Evolutionary conservation across 2,329 filamentous ascomycete genomes (phyloP), one percentile per base, ranked within the genome.

Genomic region (Beauveria caledonica): DNA sequence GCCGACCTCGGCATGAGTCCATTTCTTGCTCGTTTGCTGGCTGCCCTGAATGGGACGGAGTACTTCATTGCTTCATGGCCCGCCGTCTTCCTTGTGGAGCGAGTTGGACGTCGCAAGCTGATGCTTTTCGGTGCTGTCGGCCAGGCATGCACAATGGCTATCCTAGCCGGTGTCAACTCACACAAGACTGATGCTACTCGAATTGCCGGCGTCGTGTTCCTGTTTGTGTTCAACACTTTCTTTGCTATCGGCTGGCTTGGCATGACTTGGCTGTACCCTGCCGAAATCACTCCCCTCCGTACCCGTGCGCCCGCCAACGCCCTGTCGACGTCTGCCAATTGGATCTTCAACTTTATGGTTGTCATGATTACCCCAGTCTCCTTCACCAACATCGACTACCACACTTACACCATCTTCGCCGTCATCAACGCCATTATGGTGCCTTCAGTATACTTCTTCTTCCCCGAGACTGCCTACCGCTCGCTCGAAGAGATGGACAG

Each of bases 111-210:
- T 29, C 80, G 88, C 19, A 82, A 83, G 67, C 80, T 91, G 62
- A 90, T 92, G 86, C 73, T 91, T 19, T 83, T 89, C 63, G 87
- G 87, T 58, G 84, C 83, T 42, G 68, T 79, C 1, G 84, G 84
- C 62, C 84, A 88, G 69, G 84, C 81, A 1, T 75, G 73, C 1
- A 78, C 82, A 56, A 90, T 90, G 87, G 80, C 85, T 2, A 78
- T 90, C 42, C 75, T 85, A 42, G 76, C 79, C 0, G 77, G 78
- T 39, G 75, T 87, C 60, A 85, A 83, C 63, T 80, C 78, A 0
- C 75, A 78, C 61, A 77, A 80, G 53, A 72, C 77, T 65, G 77
- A 64, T 72, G 75, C 55, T 70, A 84, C 72, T 45, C 84, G 84
- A 49, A 82, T 85, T 44, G 82, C 78, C 0, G 85, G 82, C 13